phyloP scores from a whole-genome alignment of 2,329 filamentous ascomycete species.

The Fusarium euwallaceae region DNA sequence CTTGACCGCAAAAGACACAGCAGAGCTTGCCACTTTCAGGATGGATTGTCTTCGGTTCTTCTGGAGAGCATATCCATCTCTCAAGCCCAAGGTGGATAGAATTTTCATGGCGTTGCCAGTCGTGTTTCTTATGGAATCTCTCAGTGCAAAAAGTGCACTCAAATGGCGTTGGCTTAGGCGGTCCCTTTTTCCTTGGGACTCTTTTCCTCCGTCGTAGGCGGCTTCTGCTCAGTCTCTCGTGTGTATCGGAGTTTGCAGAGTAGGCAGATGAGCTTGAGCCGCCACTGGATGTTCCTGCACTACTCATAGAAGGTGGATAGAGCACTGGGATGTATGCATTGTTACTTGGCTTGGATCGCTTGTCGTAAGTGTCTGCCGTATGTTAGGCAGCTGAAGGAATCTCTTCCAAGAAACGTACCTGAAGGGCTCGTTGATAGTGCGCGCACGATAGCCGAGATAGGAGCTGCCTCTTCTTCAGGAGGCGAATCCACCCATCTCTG shows the following conservation, averaged over 20 bases:
- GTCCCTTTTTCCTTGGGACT: background rate
- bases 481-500: slow-evolving; percentile 4
- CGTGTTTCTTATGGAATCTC: background rate
- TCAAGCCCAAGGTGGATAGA: background rate
- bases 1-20: slow-evolving; percentile 2
- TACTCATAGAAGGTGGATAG: background rate
- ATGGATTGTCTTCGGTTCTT: background rate
- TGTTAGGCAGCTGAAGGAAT: background rate
- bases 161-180: background rate
- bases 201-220: background rate
- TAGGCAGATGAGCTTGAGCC: background rate
- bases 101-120: slow-evolving; percentile 8
- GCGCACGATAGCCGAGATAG: background rate
- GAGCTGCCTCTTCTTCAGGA: background rate
- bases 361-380: background rate
- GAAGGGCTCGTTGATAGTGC: background rate
- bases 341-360: background rate
- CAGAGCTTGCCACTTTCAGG: background rate
- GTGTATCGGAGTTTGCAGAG: background rate
- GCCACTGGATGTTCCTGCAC: background rate
- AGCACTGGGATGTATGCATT: background rate
- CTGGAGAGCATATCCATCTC: background rate
- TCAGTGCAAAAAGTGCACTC: slow-evolving; percentile 6
- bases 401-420: background rate
- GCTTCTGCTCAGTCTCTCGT: background rate